phyloP scores from a whole-genome alignment of 2,329 filamentous ascomycete species.

The Cladosporium austrohemisphaericum region DNA sequence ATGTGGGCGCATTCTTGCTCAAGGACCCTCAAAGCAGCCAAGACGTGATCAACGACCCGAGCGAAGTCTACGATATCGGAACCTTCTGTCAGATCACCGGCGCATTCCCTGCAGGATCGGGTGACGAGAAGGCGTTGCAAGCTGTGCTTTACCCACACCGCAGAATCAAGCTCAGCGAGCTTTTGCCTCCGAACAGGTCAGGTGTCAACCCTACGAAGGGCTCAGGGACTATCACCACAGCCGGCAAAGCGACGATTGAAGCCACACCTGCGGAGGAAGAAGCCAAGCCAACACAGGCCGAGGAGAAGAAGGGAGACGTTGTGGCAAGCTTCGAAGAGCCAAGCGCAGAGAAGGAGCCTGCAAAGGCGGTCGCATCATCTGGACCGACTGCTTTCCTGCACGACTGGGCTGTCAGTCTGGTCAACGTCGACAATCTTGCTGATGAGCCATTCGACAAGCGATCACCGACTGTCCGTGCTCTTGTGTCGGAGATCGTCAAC shows the following conservation, averaged over 20 bases:
- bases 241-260: conserved; percentile 48
- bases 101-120: conserved; percentile 77
- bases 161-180: conserved; percentile 80
- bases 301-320: conserved; percentile 83
- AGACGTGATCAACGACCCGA: conserved; percentile 83
- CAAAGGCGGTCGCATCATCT: conserved; percentile 47
- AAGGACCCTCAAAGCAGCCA: conserved; percentile 94
- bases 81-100: conserved; percentile 98
- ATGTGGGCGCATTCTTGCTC: conserved; percentile 93
- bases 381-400: conserved; percentile 88
- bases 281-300: conserved; percentile 45
- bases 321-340: conserved; percentile 95
- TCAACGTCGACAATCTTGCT: conserved; percentile 26
- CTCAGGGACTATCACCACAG: conserved; percentile 35
- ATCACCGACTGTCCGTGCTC: conserved; percentile 80
- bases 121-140: conserved; percentile 75
- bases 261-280: conserved; percentile 19
- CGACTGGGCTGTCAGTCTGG: conserved; percentile 51
- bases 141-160: conserved; percentile 95
- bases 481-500: conserved; percentile 97
- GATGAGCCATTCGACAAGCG: conserved; percentile 90
- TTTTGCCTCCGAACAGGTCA: conserved; percentile 65
- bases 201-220: conserved; percentile 47
- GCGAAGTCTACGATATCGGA: conserved; percentile 92
- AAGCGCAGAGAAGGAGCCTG: conserved; percentile 51